Conservation (phyloP, 129 eudicot genomes). For the Escallonia rubra region DNA sequence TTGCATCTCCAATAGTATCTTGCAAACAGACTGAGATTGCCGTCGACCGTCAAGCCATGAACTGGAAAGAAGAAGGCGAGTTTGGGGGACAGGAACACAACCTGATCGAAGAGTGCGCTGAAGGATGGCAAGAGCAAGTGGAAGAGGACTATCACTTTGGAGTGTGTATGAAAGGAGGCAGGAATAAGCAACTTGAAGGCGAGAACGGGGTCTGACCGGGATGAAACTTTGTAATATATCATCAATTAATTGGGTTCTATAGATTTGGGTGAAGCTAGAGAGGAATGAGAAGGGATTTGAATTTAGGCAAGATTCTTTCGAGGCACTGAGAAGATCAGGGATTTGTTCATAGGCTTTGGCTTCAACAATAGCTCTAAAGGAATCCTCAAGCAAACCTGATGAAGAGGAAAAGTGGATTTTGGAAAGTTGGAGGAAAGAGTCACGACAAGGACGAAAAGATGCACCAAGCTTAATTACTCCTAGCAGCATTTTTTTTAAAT, state of each 20-base stretch:
- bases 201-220: slow-evolving; percentile 57
- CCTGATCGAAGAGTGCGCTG: slow-evolving; percentile 78
- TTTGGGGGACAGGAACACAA: slow-evolving; percentile 62
- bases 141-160: slow-evolving; percentile 47
- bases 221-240: slow-evolving; percentile 56
- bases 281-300: slow-evolving; percentile 63
- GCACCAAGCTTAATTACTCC: slow-evolving; percentile 12
- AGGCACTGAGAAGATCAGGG: slow-evolving; percentile 33
- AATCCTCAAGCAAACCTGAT: slow-evolving; percentile 23
- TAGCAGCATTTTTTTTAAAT: slow-evolving; percentile 18
- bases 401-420: slow-evolving; percentile 16
- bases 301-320: slow-evolving; percentile 20
- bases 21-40: slow-evolving; percentile 28
- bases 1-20: slow-evolving; percentile 49
- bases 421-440: slow-evolving; percentile 19
- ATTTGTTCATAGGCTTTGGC: slow-evolving; percentile 43
- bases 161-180: slow-evolving; percentile 60
- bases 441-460: not conserved
- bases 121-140: slow-evolving; percentile 54
- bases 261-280: slow-evolving; percentile 21
- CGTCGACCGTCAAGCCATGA: slow-evolving; percentile 57
- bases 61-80: slow-evolving; percentile 53
- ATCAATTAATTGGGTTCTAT: slow-evolving; percentile 44
- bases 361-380: slow-evolving; percentile 45
- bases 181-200: slow-evolving; percentile 36